Conservation (phyloP, 768 basidiomycete species). For the Hydnomerulius pinastri region DNA sequence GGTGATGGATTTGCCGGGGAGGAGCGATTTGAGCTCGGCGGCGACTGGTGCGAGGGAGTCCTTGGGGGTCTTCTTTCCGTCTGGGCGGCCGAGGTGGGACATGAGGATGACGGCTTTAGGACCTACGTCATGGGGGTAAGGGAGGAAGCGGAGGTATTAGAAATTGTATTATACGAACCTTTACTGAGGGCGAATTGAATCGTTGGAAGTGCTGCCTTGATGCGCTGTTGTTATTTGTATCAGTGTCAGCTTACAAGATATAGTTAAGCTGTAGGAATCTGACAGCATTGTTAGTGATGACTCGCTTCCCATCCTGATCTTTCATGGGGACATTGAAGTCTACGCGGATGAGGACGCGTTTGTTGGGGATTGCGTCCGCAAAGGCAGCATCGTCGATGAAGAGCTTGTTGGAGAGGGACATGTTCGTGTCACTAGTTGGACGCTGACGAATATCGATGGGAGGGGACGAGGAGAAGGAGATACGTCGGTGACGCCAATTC, state of each 20-base stretch:
- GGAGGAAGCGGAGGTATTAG: not conserved
- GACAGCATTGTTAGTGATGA: slow-evolving; percentile 97
- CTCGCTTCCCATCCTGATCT: slow-evolving; percentile 65
- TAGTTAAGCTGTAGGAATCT: slow-evolving; percentile 38
- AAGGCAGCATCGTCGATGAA: slow-evolving; percentile 78
- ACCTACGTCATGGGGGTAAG: slow-evolving; percentile 40
- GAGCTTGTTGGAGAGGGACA: slow-evolving; percentile 96
- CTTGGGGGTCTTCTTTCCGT: slow-evolving; percentile 86
- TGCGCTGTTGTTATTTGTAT: slow-evolving; percentile 62
- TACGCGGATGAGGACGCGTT: slow-evolving; percentile 91
- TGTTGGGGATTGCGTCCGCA: slow-evolving; percentile 65
- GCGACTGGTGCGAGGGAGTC: slow-evolving; percentile 91
- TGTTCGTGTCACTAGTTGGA: slow-evolving; percentile 32
- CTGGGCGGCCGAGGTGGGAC: slow-evolving; percentile 98
- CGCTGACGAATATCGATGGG: not conserved
- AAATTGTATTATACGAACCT: slow-evolving; percentile 43
- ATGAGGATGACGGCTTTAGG: slow-evolving; percentile 87
- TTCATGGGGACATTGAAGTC: slow-evolving; percentile 96
- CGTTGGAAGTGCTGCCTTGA: slow-evolving; percentile 94
- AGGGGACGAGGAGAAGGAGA: not conserved
- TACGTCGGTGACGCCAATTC: not conserved
- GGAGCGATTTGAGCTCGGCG: slow-evolving; percentile 71
- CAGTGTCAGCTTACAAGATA: slow-evolving; percentile 6
- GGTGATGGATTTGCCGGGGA: slow-evolving; percentile 51
- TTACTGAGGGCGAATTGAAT: slow-evolving; percentile 90